Evolutionary conservation across 2,329 filamentous ascomycete genomes (phyloP), one percentile per base, ranked within the genome.

Genomic region (Phaeosphaeria sp.): DNA sequence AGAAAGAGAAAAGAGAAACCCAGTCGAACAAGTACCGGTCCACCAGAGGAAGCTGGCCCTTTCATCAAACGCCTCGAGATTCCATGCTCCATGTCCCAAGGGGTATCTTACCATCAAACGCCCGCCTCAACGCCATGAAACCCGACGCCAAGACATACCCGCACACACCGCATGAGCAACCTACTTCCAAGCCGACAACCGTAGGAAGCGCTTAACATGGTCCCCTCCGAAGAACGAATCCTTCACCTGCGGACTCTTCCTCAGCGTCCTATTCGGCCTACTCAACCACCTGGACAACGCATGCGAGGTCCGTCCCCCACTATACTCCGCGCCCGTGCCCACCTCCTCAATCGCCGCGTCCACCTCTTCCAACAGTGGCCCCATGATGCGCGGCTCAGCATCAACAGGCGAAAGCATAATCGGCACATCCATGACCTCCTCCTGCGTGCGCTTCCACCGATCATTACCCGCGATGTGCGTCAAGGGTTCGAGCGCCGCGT

Each of bases 401-500:
- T 75, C 69, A n/a, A 74, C 59, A 0, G 76, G 75, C 20, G 62
- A 69, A 1, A 78, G 67, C 56, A 79, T 73, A 39, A 79, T 71
- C 0, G 77, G 77, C 20, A 78, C 76, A 52, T 79, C 77, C 77
- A 78, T 78, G 51, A 77, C 72, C 55, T 78, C 77, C 50, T 76
- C 61, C 65, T 79, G 61, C 74, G 81, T 68, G 73, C 62, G 57
- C 65, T 77, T 77, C 76, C 76, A 78, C 17, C 65, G 78, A 61
- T 80, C 77, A 74, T 69, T 68, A 51, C 76, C 72, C 11, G 74
- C 74, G 49, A 71, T 81, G 69, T 69, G 64, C 24, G 85, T 87
- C 55, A 96, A 79, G 1, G 91, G 90, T 40, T 87, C 86, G n/a
- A 96, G 84, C 0, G 91, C 92, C 27, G 93, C 89, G 57, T 95